Percentiles rank a stretch among this genome's conserved stretches.
phyloP scores from a whole-genome alignment of 2,329 filamentous ascomycete genomes.

The Akanthomyces lecanii region DNA sequence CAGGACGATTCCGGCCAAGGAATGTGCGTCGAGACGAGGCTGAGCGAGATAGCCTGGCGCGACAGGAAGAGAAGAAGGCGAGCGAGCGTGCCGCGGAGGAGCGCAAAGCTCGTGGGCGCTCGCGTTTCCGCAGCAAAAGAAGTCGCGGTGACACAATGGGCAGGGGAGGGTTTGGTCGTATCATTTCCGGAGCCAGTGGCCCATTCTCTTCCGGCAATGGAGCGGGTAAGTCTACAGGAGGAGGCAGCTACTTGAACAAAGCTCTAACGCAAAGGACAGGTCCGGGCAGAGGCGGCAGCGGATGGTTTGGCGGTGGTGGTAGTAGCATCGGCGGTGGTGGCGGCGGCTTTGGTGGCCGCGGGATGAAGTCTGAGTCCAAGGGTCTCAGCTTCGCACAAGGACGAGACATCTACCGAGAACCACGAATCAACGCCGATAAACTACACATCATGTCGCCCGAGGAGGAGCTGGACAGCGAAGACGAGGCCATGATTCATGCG shows the following conservation, averaged over 20 bases:
- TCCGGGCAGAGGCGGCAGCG: conserved; percentile 13
- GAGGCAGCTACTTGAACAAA: neutral
- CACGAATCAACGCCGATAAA: conserved; percentile 53
- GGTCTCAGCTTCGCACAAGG: conserved; percentile 35
- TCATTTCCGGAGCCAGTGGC: conserved; percentile 35
- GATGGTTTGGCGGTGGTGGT: conserved; percentile 27
- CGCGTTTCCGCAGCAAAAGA: conserved; percentile 38
- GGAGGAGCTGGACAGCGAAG: conserved; percentile 44
- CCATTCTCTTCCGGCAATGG: conserved; percentile 33
- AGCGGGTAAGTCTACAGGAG: conserved; percentile 1
- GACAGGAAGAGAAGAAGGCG: conserved; percentile 41
- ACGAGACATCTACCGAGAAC: conserved; percentile 33
- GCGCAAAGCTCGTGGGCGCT: conserved; percentile 35
- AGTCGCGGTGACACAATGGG: conserved; percentile 44
- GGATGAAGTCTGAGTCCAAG: conserved; percentile 34
- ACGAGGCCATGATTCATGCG: conserved; percentile 38
- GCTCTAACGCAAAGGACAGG: conserved; percentile 5
- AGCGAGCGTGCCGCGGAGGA: conserved; percentile 38
- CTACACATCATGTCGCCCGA: conserved; percentile 43
- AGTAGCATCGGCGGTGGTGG: conserved; percentile 24
- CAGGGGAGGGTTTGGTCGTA: conserved; percentile 34
- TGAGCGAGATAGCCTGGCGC: conserved; percentile 44
- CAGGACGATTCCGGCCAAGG: conserved; percentile 44
- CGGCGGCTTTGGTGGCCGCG: conserved; percentile 26
- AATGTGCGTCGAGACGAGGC: conserved; percentile 48